Conservation (phyloP, 208 protist genomes). For the Trypanosoma lewisi region DNA sequence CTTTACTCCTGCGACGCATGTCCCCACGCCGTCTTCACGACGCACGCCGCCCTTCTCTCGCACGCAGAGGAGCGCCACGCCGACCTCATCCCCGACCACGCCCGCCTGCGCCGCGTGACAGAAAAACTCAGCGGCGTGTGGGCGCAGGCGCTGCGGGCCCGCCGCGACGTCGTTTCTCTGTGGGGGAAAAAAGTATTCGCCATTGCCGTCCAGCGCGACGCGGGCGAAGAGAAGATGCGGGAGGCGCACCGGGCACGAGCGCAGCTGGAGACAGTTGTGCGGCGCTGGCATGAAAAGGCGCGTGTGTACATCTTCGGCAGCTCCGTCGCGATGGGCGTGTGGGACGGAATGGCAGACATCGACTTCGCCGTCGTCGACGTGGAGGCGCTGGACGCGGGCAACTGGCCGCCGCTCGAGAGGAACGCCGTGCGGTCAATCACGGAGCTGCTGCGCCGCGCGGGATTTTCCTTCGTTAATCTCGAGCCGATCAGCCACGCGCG, state of each 20-base stretch:
- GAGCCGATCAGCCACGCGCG: slow-evolving; percentile 84
- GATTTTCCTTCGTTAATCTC: slow-evolving; percentile 82
- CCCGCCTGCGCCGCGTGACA: slow-evolving; percentile 37
- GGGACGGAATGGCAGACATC: slow-evolving; percentile 87
- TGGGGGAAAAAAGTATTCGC: slow-evolving; percentile 60
- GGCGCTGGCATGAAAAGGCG: slow-evolving; percentile 69
- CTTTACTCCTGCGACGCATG: slow-evolving; percentile 81
- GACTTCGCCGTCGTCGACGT: slow-evolving; percentile 90
- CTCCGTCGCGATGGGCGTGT: slow-evolving; percentile 79
- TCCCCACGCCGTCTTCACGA: slow-evolving; percentile 46
- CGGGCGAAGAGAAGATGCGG: slow-evolving; percentile 64
- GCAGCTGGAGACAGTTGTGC: slow-evolving; percentile 80
- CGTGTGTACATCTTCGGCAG: slow-evolving; percentile 86
- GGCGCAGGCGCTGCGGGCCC: slow-evolving; percentile 32
- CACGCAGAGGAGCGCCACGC: slow-evolving; percentile 66
- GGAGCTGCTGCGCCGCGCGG: slow-evolving; percentile 76
- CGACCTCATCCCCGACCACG: slow-evolving; percentile 52
- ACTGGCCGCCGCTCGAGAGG: slow-evolving; percentile 77
- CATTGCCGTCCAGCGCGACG: slow-evolving; percentile 68
- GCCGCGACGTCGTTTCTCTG: slow-evolving; percentile 26
- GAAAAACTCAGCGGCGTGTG: slow-evolving; percentile 52
- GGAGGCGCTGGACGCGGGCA: slow-evolving; percentile 45
- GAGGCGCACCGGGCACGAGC: slow-evolving; percentile 77
- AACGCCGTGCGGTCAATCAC: slow-evolving; percentile 84
- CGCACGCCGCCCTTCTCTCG: slow-evolving; percentile 39